Base-by-base conservation (phyloP, 352 stramenopile genomes). In the Globisporangium ultimum region DNA sequence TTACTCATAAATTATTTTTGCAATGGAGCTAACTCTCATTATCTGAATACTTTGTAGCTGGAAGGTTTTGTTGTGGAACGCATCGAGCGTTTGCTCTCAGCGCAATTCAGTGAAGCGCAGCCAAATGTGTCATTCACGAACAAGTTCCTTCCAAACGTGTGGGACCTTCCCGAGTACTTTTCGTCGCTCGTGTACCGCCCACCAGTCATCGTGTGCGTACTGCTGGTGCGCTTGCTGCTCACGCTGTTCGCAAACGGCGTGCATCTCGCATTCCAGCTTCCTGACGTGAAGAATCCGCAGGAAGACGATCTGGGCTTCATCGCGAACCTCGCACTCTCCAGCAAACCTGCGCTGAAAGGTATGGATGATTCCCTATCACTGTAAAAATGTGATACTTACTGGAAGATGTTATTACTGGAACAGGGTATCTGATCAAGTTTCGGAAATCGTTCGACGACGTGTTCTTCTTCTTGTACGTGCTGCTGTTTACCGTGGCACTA, bases 381-480 rank as follows among this genome's bases (percentile, higher is more conserved):
- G 10, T 8, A 22, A 14, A 8, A 20, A 3, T 48, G 0, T 45
- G 32, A 2, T 10, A 10, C 28, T 36, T 1, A 36, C 28, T 21
- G 24, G 24, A 28, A 2, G 24, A 5, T 28, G 24, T 53, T 46
- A n/a, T 21, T 17, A 46, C 20, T 14, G 28, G 28, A 36, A 22
- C 43, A 89, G 79, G 70, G n/a, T 87, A 88, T 55, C 47, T 89
- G 42, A 68, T 77, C 50, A 84, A 87, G 64, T 60, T 72, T 9
- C 81, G 79, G 62, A 89, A 91, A 68, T 77, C 75, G 48, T 51
- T 87, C 24, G 81, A 91, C 63, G 81, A 91, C 51, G 67, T 88
- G 22, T 88, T 88, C 49, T 70, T 91, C 53, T 91, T 91, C 57
- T 67, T 91, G 52, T 91, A 86, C 63, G 67, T 61, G 43, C 64